These are phyloP conservation scores for Chlorella sorokiniana DNA, from an alignment of 139 green algal species.

Conservation along the genomic window DNA sequence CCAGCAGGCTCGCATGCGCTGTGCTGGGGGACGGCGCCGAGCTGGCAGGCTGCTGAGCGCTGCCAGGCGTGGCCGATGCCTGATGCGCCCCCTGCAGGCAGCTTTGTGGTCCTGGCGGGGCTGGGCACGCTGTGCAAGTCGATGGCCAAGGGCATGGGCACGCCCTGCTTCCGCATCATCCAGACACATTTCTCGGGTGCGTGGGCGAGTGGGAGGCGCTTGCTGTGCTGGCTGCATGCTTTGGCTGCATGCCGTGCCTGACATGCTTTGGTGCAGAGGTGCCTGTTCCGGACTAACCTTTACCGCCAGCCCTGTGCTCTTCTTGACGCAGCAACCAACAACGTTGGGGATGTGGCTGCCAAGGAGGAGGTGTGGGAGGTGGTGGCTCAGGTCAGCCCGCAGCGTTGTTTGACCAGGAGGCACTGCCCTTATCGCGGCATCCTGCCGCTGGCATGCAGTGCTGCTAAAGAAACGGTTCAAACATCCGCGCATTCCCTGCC, in stretches of 20 bases:
- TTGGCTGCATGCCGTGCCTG: neutral
- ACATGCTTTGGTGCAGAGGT: neutral
- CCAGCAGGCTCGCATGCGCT: neutral
- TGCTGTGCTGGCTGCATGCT: neutral
- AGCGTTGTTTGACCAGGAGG: neutral
- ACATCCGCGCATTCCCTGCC: neutral
- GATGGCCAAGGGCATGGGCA: constrained; percentile 79
- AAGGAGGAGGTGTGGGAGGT: constrained; percentile 91
- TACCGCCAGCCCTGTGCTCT: neutral
- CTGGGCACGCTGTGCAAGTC: constrained; percentile 74
- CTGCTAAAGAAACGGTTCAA: neutral
- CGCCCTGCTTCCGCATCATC: constrained; percentile 85
- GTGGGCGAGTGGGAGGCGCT: neutral
- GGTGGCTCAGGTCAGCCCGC: constrained; percentile 42
- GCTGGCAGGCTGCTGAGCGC: neutral
- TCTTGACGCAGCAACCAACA: constrained; percentile 51
- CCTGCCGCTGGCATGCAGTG: neutral
- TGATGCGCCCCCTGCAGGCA: neutral
- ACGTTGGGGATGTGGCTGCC: constrained; percentile 87
- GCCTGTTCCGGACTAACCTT: neutral
- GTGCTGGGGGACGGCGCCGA: neutral
- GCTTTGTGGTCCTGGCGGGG: constrained; percentile 82
- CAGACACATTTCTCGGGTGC: constrained; percentile 77
- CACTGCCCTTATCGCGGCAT: too few relatives aligned
- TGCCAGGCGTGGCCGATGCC: neutral